Evolutionary conservation across 805 yeast genomes (phyloP).

Genomic region (Candida adriatica): DNA sequence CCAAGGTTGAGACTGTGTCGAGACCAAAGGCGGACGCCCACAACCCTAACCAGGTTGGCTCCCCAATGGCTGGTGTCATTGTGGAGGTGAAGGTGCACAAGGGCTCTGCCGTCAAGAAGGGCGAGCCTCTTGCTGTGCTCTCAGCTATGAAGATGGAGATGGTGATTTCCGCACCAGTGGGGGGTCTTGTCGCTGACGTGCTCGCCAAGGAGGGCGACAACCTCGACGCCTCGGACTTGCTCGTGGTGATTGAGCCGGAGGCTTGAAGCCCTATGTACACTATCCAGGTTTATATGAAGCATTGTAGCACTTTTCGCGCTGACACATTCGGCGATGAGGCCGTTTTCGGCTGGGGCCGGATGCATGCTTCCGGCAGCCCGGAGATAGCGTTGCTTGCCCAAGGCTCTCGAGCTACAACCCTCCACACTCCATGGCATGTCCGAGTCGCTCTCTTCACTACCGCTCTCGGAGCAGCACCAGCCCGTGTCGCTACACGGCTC

Average conservation of each 20-base stretch:
- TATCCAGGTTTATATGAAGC: too few relatives aligned
- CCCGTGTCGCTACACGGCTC: too few relatives aligned
- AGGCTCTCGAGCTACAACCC: too few relatives aligned
- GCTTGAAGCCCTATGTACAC: too few relatives aligned
- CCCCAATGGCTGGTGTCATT: constrained; percentile 99
- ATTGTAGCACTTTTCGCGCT: too few relatives aligned
- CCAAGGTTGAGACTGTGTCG: constrained; percentile 76
- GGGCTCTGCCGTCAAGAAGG: constrained; percentile 89
- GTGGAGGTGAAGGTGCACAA: constrained; percentile 89
- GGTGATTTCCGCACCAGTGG: constrained; percentile 89
- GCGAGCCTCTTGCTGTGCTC: constrained; percentile 88
- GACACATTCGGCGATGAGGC: too few relatives aligned
- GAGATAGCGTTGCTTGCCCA: too few relatives aligned
- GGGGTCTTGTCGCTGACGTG: constrained; percentile 77
- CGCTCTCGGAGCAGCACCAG: too few relatives aligned
- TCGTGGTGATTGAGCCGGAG: constrained; percentile 46
- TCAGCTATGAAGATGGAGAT: constrained; percentile 99
- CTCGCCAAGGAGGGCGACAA: constrained; percentile 85
- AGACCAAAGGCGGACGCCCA: constrained; percentile 88
- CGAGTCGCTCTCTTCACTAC: too few relatives aligned
- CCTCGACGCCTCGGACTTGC: constrained; percentile 89
- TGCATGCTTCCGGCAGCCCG: too few relatives aligned
- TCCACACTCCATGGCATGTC: too few relatives aligned
- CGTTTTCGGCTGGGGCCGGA: too few relatives aligned
- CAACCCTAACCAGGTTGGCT: constrained; percentile 89